Conservation (phyloP, 2,329 filamentous ascomycete genomes). For the Aspergillus vadensis region DNA sequence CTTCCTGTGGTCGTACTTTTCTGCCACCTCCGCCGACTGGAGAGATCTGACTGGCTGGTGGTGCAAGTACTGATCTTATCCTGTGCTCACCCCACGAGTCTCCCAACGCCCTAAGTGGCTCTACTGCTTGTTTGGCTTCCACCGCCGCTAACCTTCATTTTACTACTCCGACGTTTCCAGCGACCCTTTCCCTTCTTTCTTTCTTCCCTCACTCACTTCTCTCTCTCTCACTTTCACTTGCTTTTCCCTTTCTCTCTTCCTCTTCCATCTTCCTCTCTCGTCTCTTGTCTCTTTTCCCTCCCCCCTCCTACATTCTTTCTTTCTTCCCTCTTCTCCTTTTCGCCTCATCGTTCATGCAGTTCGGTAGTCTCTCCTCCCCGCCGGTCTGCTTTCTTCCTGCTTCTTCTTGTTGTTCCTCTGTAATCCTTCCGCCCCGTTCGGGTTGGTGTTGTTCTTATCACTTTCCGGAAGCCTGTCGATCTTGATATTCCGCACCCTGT, state of each 20-base stretch:
- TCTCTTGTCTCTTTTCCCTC: slow-evolving; percentile 10
- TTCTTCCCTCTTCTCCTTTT: background rate
- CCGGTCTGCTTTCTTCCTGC: slow-evolving; percentile 7
- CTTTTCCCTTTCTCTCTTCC: slow-evolving; percentile 9
- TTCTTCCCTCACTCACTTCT: slow-evolving; percentile 7
- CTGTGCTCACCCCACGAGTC: slow-evolving; percentile 22
- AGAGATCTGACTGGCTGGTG: slow-evolving; percentile 7
- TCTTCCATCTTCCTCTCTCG: slow-evolving; percentile 8
- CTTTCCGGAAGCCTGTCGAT: slow-evolving; percentile 20
- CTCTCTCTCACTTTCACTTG: background rate
- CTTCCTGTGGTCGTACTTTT: slow-evolving; percentile 3
- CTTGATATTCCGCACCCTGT: slow-evolving; percentile 22
- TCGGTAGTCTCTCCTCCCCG: background rate
- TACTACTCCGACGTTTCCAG: slow-evolving; percentile 19
- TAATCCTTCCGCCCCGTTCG: slow-evolving; percentile 11
- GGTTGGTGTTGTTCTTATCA: slow-evolving; percentile 9
- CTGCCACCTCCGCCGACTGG: slow-evolving; percentile 11
- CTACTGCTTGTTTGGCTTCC: slow-evolving; percentile 33
- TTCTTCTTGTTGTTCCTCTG: slow-evolving; percentile 15
- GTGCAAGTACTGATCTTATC: slow-evolving; percentile 15
- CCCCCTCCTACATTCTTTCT: slow-evolving; percentile 7
- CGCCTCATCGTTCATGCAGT: background rate
- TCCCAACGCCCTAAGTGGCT: slow-evolving; percentile 29
- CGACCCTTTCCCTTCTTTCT: slow-evolving; percentile 16
- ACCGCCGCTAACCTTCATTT: slow-evolving; percentile 24